Evolutionary conservation across 1,139 yeast species (phyloP).

Genomic region (Suhomyces anneliseae): DNA sequence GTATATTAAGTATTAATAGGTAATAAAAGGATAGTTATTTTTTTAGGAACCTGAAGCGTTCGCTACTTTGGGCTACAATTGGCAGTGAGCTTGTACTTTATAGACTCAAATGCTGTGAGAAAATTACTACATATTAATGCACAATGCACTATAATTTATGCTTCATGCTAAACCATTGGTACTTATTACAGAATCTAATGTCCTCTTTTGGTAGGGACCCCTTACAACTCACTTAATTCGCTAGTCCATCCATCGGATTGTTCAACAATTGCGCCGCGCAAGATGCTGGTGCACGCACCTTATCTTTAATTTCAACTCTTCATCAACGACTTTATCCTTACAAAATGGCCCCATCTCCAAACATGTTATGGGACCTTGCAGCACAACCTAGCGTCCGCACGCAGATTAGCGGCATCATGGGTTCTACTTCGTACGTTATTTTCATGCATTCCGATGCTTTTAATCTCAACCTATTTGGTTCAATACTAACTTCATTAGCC

Average conservation of each 20-base stretch:
- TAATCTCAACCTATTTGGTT: background rate
- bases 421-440: slow-evolving; percentile 54
- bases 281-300: background rate
- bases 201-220: no score
- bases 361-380: background rate
- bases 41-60: background rate
- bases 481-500: slow-evolving; percentile 29
- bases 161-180: no score
- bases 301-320: background rate
- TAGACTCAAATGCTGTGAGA: no score
- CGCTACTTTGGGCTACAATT: no score
- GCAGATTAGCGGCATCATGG: slow-evolving; percentile 61
- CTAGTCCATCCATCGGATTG: background rate
- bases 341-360: background rate
- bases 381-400: background rate
- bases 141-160: background rate
- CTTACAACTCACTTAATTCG: background rate
- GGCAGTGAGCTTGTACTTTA: no score
- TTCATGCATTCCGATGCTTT: background rate
- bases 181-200: no score
- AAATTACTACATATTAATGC: background rate
- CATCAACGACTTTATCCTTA: background rate
- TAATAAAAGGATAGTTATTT: background rate
- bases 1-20: background rate
- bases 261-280: background rate